Conservation (phyloP, 305 asterid species). For the Rubia peregrina region DNA sequence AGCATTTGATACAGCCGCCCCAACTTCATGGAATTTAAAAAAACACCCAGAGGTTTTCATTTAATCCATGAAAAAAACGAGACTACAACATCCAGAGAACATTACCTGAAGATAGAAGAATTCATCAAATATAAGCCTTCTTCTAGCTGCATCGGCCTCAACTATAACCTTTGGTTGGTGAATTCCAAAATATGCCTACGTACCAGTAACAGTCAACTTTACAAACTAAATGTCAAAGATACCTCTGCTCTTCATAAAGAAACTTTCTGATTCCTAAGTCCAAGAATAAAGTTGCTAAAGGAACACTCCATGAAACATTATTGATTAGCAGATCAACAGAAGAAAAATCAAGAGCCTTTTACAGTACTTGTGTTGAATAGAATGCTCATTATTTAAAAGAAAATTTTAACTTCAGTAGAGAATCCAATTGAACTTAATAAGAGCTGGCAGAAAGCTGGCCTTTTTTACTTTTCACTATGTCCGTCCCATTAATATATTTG, state of each 20-base stretch:
- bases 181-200: slow-evolving; percentile 87
- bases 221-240: not conserved
- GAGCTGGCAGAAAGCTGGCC: not conserved
- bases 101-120: slow-evolving; percentile 95
- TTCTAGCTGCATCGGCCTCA: slow-evolving; percentile 84
- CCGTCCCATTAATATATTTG: not conserved
- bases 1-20: slow-evolving; percentile 91
- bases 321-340: not conserved
- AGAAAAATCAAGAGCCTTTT: not conserved
- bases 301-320: not conserved
- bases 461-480: not conserved
- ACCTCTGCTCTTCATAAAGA: not conserved
- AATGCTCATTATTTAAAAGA: not conserved
- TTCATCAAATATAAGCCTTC: slow-evolving; percentile 94
- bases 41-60: not conserved
- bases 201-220: not conserved
- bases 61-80: not conserved
- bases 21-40: slow-evolving; percentile 38
- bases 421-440: not conserved
- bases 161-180: slow-evolving; percentile 69
- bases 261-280: slow-evolving; percentile 1
- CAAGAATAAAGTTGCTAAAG: not conserved
- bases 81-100: not conserved
- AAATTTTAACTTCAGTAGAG: not conserved
- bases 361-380: not conserved